These are phyloP conservation scores for Malbranchea zuffiana DNA, from an alignment of 2,329 filamentous ascomycete genomes.

Conservation along the genomic window DNA sequence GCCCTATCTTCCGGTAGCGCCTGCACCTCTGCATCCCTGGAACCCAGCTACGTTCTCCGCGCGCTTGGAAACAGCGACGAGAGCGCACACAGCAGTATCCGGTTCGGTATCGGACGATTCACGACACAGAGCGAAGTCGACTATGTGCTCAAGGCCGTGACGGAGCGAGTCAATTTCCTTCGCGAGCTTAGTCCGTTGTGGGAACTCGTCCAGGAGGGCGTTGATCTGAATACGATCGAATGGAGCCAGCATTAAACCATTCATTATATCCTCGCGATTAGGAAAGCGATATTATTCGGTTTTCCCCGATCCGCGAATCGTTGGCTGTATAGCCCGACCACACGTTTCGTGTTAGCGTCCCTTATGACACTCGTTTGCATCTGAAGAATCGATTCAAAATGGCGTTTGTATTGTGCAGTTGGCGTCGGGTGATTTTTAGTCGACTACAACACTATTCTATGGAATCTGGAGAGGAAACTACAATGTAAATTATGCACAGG, in stretches of 20 bases:
- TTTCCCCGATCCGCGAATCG: too few species aligned
- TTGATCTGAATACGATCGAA: slow-evolving; percentile 91
- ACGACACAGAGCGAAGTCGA: slow-evolving; percentile 93
- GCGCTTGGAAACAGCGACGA: slow-evolving; percentile 94
- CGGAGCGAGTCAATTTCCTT: slow-evolving; percentile 81
- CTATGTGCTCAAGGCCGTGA: slow-evolving; percentile 90
- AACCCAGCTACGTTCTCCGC: slow-evolving; percentile 90
- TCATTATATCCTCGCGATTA: too few species aligned
- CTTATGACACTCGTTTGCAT: too few species aligned
- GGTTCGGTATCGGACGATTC: slow-evolving; percentile 94
- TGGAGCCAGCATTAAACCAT: slow-evolving; percentile 92
- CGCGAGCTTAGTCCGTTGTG: slow-evolving; percentile 90
- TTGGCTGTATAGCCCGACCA: too few species aligned
- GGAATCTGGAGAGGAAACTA: too few species aligned
- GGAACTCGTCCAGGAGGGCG: slow-evolving; percentile 94
- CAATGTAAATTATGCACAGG: too few species aligned
- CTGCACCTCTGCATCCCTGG: slow-evolving; percentile 90
- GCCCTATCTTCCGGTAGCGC: slow-evolving; percentile 92
- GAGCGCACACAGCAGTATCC: slow-evolving; percentile 93
- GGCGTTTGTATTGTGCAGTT: too few species aligned
- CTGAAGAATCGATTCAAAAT: too few species aligned
- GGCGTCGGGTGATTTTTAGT: too few species aligned
- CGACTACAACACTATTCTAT: too few species aligned
- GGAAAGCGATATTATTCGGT: too few species aligned
- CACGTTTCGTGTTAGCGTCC: too few species aligned